Evolutionary conservation across 306 rosid species (phyloP), one percentile per base, ranked within the genome.

Genomic region (Prosopis cineraria): DNA sequence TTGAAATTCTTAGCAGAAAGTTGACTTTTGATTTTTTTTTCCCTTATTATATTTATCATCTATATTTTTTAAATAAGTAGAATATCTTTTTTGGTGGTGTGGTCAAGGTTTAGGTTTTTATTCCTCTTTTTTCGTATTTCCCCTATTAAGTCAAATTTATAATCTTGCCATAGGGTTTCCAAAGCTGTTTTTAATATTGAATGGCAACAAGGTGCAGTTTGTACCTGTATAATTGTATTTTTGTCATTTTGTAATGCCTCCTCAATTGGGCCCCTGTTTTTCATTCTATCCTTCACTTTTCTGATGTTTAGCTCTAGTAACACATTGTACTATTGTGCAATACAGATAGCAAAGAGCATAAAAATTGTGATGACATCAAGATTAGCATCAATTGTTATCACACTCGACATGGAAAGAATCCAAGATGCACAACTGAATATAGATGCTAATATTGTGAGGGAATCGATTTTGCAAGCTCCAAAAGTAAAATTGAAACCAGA

Each of bases 301-400:
- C 50, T 71, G 7, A 37, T 64, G 45, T 56, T 30, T 44, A 45
- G 64, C 69, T 30, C 45, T 11, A 50, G 10, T 33, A 24, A 76
- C 67, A 27, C 11, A 60, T 77, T 66, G 33, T 76, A 60, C 44
- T 53, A 33, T 76, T 50, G 31, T 69, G 7, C 63, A 6, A 17
- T 85, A 76, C 88, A 94, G 98, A 87, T 94, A 77, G 93, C 98
- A 29, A 88, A 92, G 84, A 83, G 87, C 77, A 90, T 92, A 63
- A 87, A 90, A 76, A 84, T 80, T 76, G 90, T 88, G 59, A 78
- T 84, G 87, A 74, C 84, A 74, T 70, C 91, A 27, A 89, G 88
- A 84, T 71, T 63, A 62, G 94, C 94, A 56, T 77, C 59, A 3
- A 52, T 52, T 52, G 27, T 20, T 52, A 20, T 52, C 25, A 20